A percentile compares a stretch with the other conserved stretches of the same genome.
phyloP scores from a whole-genome alignment of 192 early-diverging fungal species.

The Tieghemiomyces parasiticus region DNA sequence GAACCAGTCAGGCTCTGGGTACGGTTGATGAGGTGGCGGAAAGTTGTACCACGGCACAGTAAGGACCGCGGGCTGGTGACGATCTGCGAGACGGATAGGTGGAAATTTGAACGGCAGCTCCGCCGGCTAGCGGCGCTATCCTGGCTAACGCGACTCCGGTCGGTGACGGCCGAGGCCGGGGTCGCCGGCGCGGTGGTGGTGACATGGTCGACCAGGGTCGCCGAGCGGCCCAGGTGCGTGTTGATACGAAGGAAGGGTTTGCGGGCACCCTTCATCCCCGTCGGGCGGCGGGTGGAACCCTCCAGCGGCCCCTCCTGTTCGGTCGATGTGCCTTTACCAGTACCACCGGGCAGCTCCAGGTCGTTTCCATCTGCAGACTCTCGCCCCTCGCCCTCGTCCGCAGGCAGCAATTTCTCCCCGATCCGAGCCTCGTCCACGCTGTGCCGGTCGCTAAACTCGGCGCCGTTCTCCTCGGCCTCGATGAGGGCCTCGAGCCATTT shows the following conservation, averaged over 20 bases:
- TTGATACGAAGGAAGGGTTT: no score
- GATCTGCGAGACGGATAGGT: neutral
- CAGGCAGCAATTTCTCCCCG: neutral
- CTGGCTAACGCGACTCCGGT: no score
- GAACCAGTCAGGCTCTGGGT: neutral
- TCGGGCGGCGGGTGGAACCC: no score
- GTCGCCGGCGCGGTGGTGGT: no score
- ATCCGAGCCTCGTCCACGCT: neutral
- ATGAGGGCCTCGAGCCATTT: conserved; percentile 4
- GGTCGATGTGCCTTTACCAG: no score
- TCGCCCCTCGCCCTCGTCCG: neutral
- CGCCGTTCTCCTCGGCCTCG: conserved; percentile 1
- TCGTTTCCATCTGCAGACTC: neutral
- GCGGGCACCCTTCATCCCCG: no score
- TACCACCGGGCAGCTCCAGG: neutral
- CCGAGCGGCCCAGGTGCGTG: no score
- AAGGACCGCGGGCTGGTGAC: no score
- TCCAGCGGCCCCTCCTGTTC: no score
- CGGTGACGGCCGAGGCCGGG: no score
- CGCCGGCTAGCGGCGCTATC: no score
- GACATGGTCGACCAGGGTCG: no score
- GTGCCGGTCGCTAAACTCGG: neutral
- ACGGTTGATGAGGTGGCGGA: neutral
- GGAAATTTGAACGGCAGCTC: neutral
- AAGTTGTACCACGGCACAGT: neutral